A percentile compares a stretch with the other conserved stretches of the same genome.
phyloP scores from a whole-genome alignment of 441 rosid species.

The Brassica balearica region DNA sequence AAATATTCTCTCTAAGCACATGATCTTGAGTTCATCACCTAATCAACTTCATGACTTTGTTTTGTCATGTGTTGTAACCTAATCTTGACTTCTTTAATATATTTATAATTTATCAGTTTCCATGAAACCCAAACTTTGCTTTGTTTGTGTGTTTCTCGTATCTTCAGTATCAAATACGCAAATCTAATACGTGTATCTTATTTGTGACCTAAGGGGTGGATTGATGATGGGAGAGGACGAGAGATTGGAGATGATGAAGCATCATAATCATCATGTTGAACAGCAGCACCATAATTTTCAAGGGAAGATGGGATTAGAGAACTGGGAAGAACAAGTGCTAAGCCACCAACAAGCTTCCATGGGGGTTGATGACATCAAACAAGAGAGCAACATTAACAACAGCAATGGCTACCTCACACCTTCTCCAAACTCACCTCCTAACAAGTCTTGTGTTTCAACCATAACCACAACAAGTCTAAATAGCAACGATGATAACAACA shows the following conservation, averaged over 20 bases:
- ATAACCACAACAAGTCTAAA: constrained; percentile 52
- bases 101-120: not conserved
- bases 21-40: constrained; percentile 24
- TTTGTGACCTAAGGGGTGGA: constrained; percentile 63
- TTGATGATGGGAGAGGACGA: constrained; percentile 73
- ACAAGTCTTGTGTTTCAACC: constrained; percentile 70
- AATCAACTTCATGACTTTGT: constrained; percentile 23
- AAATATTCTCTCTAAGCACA: constrained; percentile 18
- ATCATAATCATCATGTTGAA: constrained; percentile 39
- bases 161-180: not conserved
- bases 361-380: constrained; percentile 57
- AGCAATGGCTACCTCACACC: constrained; percentile 46
- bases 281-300: constrained; percentile 48
- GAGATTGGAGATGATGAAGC: constrained; percentile 48
- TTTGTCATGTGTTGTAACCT: constrained; percentile 27
- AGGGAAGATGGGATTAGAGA: constrained; percentile 62
- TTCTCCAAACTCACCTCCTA: constrained; percentile 71
- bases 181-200: constrained; percentile 15
- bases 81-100: constrained; percentile 8
- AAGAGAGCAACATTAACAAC: constrained; percentile 62
- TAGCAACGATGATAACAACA: constrained; percentile 59
- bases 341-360: constrained; percentile 58
- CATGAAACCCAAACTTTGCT: not conserved
- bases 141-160: constrained; percentile 6
- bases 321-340: constrained; percentile 79